Percentiles rank a stretch among this genome's conserved stretches.
phyloP scores from a whole-genome alignment of 345 rosid species.

The Sonneratia caseolaris region DNA sequence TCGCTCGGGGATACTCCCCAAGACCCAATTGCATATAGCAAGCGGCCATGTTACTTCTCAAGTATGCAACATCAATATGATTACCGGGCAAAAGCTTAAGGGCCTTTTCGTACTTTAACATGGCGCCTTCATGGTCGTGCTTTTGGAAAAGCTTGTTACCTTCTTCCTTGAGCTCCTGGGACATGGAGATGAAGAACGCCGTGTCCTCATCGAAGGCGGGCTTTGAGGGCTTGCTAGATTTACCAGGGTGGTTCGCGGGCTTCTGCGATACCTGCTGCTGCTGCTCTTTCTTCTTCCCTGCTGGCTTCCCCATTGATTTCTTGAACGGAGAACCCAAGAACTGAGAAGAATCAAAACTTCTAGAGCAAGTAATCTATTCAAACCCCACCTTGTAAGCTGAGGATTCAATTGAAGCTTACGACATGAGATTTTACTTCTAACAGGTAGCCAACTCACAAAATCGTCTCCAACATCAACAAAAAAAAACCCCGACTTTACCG shows the following conservation, averaged over 20 bases:
- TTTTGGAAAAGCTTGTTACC: conserved; percentile 74
- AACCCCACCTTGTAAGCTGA: no score
- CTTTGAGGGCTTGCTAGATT: conserved; percentile 40
- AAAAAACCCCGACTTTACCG: background rate
- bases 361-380: background rate
- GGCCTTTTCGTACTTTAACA: conserved; percentile 86
- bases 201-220: conserved; percentile 87
- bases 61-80: conserved; percentile 73
- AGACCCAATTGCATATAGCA: conserved; percentile 96
- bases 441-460: background rate
- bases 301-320: conserved; percentile 74
- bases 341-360: background rate
- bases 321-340: background rate
- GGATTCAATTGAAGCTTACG: background rate
- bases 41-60: conserved; percentile 77
- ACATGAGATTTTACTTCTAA: background rate
- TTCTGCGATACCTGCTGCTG: conserved; percentile 11
- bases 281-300: conserved; percentile 65
- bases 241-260: conserved; percentile 9
- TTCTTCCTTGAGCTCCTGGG: conserved; percentile 95
- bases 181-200: conserved; percentile 72
- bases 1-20: conserved; percentile 91
- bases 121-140: conserved; percentile 93
- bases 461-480: background rate
- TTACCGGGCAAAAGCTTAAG: conserved; percentile 76